phyloP scores from a whole-genome alignment of 768 basidiomycete genomes.

The Suillus sp. region DNA sequence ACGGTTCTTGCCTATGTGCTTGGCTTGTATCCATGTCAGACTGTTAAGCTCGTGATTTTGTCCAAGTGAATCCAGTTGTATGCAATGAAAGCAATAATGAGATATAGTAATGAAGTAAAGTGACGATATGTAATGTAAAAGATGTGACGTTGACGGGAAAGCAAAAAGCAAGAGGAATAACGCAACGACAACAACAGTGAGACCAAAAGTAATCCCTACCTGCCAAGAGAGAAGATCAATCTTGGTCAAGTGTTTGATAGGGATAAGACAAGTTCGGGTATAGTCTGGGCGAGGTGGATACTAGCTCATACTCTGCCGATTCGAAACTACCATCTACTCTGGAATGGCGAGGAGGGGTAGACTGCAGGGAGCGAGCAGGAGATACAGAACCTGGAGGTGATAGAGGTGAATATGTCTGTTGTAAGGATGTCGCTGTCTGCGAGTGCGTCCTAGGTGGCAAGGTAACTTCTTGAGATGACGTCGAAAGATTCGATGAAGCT shows the following conservation, averaged over 20 bases:
- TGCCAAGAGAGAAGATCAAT: constrained; percentile 19
- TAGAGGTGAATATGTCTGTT: constrained; percentile 17
- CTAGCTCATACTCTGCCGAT: constrained; percentile 66
- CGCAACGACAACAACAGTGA: background rate
- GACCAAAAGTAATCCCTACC: background rate
- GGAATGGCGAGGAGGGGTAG: constrained; percentile 26
- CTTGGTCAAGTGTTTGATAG: constrained; percentile 54
- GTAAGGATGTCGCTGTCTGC: constrained; percentile 17
- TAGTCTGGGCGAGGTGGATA: constrained; percentile 48
- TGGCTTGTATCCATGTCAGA: background rate
- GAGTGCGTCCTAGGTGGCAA: constrained; percentile 13
- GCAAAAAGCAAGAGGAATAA: background rate
- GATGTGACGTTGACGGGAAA: background rate
- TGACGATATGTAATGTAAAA: constrained; percentile 1
- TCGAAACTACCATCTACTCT: constrained; percentile 54
- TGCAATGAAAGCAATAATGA: constrained; percentile 6
- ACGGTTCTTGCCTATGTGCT: background rate
- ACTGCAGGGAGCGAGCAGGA: constrained; percentile 30
- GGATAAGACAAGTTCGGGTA: constrained; percentile 53
- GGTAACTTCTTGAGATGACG: constrained; percentile 35
- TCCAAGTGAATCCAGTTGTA: background rate
- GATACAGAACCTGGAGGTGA: constrained; percentile 28
- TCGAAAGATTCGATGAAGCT: constrained; percentile 24
- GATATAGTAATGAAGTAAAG: constrained; percentile 8
- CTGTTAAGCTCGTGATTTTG: background rate